A percentile compares a stretch with the other conserved stretches of the same genome.
These are phyloP conservation scores for Citropsis articulata DNA, from an alignment of 345 rosid genomes.

Conservation along the genomic window DNA sequence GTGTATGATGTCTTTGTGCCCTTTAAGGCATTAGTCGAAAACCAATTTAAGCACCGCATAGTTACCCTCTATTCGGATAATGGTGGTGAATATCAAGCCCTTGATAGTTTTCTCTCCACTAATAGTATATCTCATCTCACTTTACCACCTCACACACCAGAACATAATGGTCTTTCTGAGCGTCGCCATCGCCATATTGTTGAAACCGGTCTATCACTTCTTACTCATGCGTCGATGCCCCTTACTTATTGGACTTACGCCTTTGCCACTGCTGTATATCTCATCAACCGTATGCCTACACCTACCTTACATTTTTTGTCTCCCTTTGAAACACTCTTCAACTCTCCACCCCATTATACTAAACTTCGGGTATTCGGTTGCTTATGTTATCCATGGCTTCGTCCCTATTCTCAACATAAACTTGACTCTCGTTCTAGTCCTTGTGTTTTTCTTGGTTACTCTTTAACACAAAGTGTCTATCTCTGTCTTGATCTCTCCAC, in stretches of 20 bases:
- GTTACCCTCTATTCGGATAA: neutral
- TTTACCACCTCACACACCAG: too few species aligned
- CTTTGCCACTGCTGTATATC: too few species aligned
- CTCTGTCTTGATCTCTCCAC: neutral
- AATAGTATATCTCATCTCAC: neutral
- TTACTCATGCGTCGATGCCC: neutral
- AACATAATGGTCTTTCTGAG: neutral
- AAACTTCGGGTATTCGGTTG: neutral
- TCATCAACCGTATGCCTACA: too few species aligned
- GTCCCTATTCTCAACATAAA: neutral
- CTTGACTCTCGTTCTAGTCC: neutral
- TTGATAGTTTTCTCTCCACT: neutral
- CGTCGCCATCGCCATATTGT: neutral
- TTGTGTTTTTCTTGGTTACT: too few species aligned
- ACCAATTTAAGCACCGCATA: neutral
- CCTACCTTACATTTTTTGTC: too few species aligned
- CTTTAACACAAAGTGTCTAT: too few species aligned
- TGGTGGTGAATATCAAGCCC: neutral
- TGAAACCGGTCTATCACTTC: neutral
- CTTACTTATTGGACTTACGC: too few species aligned
- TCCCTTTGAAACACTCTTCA: too few species aligned
- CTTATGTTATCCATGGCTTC: neutral
- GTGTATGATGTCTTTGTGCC: neutral
- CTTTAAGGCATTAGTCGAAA: slow-evolving; percentile 1
- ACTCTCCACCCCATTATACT: too few species aligned